Conservation (phyloP, 768 basidiomycete species). For the Leccinum truebloodii region DNA sequence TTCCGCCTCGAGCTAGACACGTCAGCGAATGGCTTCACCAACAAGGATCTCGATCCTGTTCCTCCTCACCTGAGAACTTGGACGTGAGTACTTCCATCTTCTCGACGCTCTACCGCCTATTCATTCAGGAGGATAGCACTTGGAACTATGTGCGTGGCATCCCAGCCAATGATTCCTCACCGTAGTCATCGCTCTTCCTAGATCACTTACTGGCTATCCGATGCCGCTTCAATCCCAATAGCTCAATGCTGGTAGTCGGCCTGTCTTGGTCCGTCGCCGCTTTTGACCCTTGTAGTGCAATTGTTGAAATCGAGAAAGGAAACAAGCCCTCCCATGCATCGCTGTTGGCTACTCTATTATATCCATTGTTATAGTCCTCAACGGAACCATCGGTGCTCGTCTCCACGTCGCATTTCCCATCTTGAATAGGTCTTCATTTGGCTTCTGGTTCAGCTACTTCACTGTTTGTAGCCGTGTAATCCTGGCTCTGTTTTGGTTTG, state of each 20-base stretch:
- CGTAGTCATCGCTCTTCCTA: slow-evolving; percentile 2
- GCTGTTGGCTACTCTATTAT: slow-evolving; percentile 74
- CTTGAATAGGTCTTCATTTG: slow-evolving; percentile 81
- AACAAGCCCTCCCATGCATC: slow-evolving; percentile 68
- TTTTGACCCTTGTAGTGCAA: not conserved
- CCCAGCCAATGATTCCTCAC: slow-evolving; percentile 36
- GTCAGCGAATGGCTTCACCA: slow-evolving; percentile 59
- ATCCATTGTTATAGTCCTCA: slow-evolving; percentile 71
- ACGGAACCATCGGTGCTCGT: slow-evolving; percentile 79
- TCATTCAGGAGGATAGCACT: slow-evolving; percentile 32
- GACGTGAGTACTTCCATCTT: slow-evolving; percentile 35
- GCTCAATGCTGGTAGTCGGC: slow-evolving; percentile 76
- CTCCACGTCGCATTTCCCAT: slow-evolving; percentile 77
- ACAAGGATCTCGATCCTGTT: slow-evolving; percentile 79
- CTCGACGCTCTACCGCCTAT: not conserved
- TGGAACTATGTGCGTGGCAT: slow-evolving; percentile 68
- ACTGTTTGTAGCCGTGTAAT: slow-evolving; percentile 76
- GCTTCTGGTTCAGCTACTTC: slow-evolving; percentile 90
- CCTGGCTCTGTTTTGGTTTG: slow-evolving; percentile 84
- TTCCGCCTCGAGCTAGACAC: slow-evolving; percentile 9
- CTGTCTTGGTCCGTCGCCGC: slow-evolving; percentile 58
- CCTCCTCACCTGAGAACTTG: slow-evolving; percentile 63
- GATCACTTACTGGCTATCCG: slow-evolving; percentile 31
- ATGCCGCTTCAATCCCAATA: slow-evolving; percentile 29
- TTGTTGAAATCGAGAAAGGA: slow-evolving; percentile 40